Percentiles rank a stretch among this genome's conserved stretches.
Conservation (phyloP, 1,284 basidiomycete genomes). For the Cryptococcus sp. region DNA sequence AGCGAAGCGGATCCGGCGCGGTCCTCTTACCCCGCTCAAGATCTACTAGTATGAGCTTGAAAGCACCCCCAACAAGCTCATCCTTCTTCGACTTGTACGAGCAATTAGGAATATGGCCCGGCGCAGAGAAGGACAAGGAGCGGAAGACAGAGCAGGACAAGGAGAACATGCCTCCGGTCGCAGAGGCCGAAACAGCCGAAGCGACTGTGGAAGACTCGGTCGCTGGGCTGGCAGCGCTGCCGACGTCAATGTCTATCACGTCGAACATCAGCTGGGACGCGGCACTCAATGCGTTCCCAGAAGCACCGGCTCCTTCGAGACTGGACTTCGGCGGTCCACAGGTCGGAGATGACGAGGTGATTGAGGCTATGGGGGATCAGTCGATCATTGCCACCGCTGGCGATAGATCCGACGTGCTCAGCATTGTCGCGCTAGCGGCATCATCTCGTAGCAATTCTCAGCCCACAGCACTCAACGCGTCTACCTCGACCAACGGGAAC, state of each 20-base stretch:
- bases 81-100: conserved; percentile 49
- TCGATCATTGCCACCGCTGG: neutral
- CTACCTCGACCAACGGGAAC: conserved; percentile 13
- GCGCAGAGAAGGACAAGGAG: conserved; percentile 20
- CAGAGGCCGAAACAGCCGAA: neutral
- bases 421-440: conserved; percentile 16
- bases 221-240: conserved; percentile 2
- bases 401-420: conserved; percentile 7
- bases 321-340: conserved; percentile 21
- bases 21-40: conserved; percentile 35
- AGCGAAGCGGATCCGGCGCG: conserved; percentile 27
- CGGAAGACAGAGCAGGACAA: conserved; percentile 7
- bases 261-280: conserved; percentile 41
- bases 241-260: conserved; percentile 9
- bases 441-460: conserved; percentile 16
- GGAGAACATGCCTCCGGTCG: conserved; percentile 9
- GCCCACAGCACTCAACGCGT: conserved; percentile 10
- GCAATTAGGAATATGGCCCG: conserved; percentile 49
- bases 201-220: neutral
- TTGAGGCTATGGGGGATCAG: neutral
- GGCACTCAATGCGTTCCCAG: conserved; percentile 35
- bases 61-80: conserved; percentile 41
- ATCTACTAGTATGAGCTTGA: conserved; percentile 41
- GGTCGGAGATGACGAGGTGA: conserved; percentile 16
- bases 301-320: conserved; percentile 3